A percentile compares a stretch with the other conserved stretches of the same genome.
phyloP scores from a whole-genome alignment of 768 basidiomycete species.

The Mrakia hoshinonis region DNA sequence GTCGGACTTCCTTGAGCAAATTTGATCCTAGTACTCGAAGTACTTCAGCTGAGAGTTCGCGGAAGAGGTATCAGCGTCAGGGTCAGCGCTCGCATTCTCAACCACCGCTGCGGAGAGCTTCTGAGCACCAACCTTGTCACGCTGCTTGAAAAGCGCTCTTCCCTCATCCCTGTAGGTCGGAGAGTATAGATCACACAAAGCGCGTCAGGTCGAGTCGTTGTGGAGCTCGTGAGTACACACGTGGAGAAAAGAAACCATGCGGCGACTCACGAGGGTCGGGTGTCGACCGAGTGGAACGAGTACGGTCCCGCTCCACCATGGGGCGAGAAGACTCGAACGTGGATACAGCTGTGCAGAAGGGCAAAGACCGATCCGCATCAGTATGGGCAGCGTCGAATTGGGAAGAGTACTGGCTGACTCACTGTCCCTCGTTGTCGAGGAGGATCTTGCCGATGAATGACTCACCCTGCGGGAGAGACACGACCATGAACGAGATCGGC shows the following conservation, averaged over 20 bases:
- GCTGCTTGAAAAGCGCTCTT: slow-evolving; percentile 37
- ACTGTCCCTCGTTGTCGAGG: slow-evolving; percentile 37
- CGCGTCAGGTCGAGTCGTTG: too few species aligned
- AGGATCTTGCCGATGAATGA: slow-evolving; percentile 40
- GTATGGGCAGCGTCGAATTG: neutral
- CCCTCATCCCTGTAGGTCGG: slow-evolving; percentile 30
- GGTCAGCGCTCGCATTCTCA: neutral
- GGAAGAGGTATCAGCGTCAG: neutral
- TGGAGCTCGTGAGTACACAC: too few species aligned
- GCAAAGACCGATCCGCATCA: neutral
- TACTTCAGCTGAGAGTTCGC: neutral
- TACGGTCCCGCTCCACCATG: slow-evolving; percentile 7
- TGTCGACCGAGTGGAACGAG: slow-evolving; percentile 39
- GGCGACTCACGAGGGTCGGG: slow-evolving; percentile 32
- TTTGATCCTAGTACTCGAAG: slow-evolving; percentile 10
- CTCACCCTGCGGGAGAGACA: slow-evolving; percentile 36
- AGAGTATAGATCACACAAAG: neutral
- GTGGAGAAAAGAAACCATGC: too few species aligned
- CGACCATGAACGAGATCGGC: slow-evolving; percentile 36
- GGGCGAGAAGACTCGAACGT: slow-evolving; percentile 27
- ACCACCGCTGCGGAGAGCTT: neutral
- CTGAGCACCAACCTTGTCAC: slow-evolving; percentile 31
- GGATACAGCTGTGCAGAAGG: slow-evolving; percentile 30
- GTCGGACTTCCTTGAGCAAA: too few species aligned
- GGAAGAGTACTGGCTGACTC: neutral